phyloP scores from a whole-genome alignment of 768 basidiomycete species.

The Leccinum broughii region DNA sequence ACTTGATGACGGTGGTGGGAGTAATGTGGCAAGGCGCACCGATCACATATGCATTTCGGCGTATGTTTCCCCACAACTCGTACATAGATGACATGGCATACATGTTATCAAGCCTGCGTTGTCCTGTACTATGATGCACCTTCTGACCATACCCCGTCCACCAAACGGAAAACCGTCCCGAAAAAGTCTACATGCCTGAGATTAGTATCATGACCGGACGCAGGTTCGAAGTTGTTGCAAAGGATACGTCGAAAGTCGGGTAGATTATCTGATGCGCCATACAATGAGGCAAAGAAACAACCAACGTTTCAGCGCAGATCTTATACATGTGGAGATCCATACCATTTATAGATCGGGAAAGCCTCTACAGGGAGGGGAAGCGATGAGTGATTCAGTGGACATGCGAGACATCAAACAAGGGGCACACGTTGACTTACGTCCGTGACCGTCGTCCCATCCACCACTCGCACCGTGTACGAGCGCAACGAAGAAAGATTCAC shows the following conservation, averaged over 20 bases:
- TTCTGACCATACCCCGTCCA: conserved; percentile 12
- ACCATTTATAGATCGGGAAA: neutral
- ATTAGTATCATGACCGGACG: neutral
- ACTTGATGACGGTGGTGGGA: too few relatives aligned
- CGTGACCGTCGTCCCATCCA: neutral
- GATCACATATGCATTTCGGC: too few relatives aligned
- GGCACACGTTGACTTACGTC: neutral
- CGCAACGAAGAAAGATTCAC: neutral
- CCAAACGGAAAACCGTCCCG: neutral
- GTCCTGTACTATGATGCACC: neutral
- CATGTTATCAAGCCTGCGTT: too few relatives aligned
- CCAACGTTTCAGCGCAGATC: neutral
- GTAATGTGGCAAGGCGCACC: too few relatives aligned
- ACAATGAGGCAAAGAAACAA: neutral
- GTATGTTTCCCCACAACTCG: too few relatives aligned
- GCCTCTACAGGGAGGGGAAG: neutral
- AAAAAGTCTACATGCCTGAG: conserved; percentile 1
- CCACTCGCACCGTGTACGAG: neutral
- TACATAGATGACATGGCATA: too few relatives aligned
- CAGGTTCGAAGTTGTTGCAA: neutral
- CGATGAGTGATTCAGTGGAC: neutral
- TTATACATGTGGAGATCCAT: neutral
- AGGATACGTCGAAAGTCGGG: conserved; percentile 1
- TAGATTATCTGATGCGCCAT: neutral
- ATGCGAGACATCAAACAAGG: neutral